Evolutionary conservation across 495 filamentous ascomycete genomes (phyloP).

Genomic region (Oleoguttula mirabilis): DNA sequence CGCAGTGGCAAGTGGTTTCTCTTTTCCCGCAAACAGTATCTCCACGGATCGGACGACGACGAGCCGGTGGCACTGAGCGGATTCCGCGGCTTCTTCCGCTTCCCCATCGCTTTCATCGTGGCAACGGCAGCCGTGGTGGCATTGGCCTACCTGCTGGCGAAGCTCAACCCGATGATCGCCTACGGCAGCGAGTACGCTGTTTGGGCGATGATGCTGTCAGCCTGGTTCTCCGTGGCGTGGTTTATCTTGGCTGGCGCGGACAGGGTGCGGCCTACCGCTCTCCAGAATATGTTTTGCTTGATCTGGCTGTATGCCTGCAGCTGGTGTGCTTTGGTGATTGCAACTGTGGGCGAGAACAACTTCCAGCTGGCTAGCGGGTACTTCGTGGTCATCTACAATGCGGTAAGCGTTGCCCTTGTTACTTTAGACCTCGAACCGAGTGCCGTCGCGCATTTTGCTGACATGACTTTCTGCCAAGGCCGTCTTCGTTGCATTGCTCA

Average conservation of each 20-base stretch:
- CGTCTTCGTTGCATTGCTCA: constrained; percentile 49
- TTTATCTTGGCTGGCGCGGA: constrained; percentile 71
- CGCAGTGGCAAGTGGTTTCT: constrained; percentile 70
- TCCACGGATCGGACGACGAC: constrained; percentile 45
- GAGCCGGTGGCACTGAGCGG: constrained; percentile 55
- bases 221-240: constrained; percentile 74
- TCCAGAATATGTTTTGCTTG: constrained; percentile 67
- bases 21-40: constrained; percentile 45
- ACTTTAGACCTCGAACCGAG: no score
- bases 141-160: constrained; percentile 61
- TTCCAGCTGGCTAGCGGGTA: constrained; percentile 65
- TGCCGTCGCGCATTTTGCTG: no score
- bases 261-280: constrained; percentile 70
- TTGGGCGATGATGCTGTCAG: constrained; percentile 61
- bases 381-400: constrained; percentile 68
- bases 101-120: constrained; percentile 61
- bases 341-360: constrained; percentile 62
- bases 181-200: constrained; percentile 80
- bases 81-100: constrained; percentile 70
- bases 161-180: constrained; percentile 75
- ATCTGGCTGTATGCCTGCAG: constrained; percentile 70
- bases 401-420: constrained; percentile 21
- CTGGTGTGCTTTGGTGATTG: constrained; percentile 59
- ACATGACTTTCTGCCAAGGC: no score
- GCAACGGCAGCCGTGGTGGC: constrained; percentile 60